Percentiles rank a stretch among this genome's conserved stretches.
Conservation (phyloP, 371 early-diverging fungal species). For the Lichtheimia ramosa region DNA sequence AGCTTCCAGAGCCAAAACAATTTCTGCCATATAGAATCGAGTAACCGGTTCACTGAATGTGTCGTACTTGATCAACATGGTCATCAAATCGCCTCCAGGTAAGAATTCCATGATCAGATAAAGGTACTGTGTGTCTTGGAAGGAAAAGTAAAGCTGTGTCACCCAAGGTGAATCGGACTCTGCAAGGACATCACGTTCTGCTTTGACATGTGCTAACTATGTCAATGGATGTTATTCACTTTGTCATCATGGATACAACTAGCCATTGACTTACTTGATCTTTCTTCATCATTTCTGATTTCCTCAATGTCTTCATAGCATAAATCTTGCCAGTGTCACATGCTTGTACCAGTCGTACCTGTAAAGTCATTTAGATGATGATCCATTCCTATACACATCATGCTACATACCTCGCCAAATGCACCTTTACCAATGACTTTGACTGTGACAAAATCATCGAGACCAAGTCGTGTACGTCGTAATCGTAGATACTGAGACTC, state of each 20-base stretch:
- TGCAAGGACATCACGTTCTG: constrained; percentile 97
- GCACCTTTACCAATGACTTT: constrained; percentile 99
- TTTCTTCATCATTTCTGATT: constrained; percentile 97
- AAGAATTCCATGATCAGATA: constrained; percentile 98
- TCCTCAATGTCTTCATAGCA: constrained; percentile 96
- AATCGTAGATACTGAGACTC: constrained; percentile 93
- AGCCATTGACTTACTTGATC: constrained; percentile 69
- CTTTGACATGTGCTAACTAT: constrained; percentile 93
- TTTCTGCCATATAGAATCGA: constrained; percentile 97
- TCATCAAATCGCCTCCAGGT: constrained; percentile 98
- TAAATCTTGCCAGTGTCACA: constrained; percentile 95
- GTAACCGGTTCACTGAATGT: constrained; percentile 96
- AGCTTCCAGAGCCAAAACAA: constrained; percentile 91
- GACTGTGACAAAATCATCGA: constrained; percentile 94
- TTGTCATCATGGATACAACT: neutral
- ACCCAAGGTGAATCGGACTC: constrained; percentile 98
- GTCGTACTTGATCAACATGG: constrained; percentile 95
- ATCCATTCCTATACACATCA: neutral
- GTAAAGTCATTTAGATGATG: neutral
- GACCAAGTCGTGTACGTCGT: constrained; percentile 89
- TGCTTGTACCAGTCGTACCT: constrained; percentile 95
- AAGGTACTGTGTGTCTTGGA: constrained; percentile 90
- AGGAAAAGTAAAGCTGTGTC: constrained; percentile 92
- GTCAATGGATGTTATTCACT: neutral
- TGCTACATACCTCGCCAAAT: constrained; percentile 94